Evolutionary conservation across 2,329 filamentous ascomycete genomes (phyloP).

Genomic region (Chrysoporthe cubensis): DNA sequence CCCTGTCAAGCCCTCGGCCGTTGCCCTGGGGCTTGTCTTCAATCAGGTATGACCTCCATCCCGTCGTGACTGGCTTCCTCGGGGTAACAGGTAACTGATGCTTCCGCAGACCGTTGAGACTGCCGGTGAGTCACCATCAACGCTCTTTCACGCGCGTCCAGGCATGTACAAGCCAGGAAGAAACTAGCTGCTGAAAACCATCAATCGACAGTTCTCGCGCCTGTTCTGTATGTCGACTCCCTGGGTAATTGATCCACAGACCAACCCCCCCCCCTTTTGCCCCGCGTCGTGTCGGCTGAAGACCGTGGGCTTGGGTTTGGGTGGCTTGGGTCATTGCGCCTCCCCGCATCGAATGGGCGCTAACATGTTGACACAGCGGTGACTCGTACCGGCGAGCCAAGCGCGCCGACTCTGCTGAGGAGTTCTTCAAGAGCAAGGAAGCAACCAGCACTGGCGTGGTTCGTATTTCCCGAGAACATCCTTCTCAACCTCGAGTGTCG

Average conservation of each 20-base stretch:
- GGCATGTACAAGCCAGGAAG: background rate
- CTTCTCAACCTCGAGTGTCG: background rate
- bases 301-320: too few species aligned
- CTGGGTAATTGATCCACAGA: background rate
- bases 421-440: constrained; percentile 94
- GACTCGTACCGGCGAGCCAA: constrained; percentile 93
- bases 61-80: too few species aligned
- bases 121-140: constrained; percentile 7
- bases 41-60: constrained; percentile 65
- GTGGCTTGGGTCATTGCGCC: too few species aligned
- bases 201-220: constrained; percentile 26
- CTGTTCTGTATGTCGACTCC: constrained; percentile 7
- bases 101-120: constrained; percentile 21
- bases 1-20: constrained; percentile 95
- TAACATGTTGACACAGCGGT: constrained; percentile 48
- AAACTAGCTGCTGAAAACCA: background rate
- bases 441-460: constrained; percentile 83
- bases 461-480: constrained; percentile 51
- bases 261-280: background rate
- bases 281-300: too few species aligned
- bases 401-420: constrained; percentile 90
- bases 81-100: background rate
- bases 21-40: constrained; percentile 94
- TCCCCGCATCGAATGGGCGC: background rate
- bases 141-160: background rate